phyloP scores from a whole-genome alignment of 169 alveolate genomes.

The Plasmodium gonderi region DNA sequence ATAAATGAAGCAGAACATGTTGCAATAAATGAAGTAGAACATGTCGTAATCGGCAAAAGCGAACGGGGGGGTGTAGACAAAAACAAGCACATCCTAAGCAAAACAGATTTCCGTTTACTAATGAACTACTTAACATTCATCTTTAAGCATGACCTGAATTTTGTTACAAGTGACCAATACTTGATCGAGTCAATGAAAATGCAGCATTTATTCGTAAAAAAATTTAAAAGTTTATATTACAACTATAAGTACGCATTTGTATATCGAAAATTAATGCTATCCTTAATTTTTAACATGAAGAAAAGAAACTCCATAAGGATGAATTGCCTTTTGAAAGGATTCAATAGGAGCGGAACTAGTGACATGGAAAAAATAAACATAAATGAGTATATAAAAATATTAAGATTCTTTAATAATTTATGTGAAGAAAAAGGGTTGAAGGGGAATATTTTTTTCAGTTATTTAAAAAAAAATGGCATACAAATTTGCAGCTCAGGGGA shows the following conservation, averaged over 20 bases:
- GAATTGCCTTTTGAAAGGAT: background rate
- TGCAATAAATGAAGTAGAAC: too few relatives aligned
- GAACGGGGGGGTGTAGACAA: too few relatives aligned
- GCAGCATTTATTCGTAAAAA: slow-evolving; percentile 46
- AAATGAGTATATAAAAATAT: slow-evolving; percentile 12
- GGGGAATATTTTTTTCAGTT: slow-evolving; percentile 20
- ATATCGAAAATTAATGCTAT: slow-evolving; percentile 34
- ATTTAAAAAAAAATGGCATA: slow-evolving; percentile 31
- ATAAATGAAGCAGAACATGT: too few relatives aligned
- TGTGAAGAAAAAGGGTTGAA: slow-evolving; percentile 3
- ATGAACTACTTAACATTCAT: slow-evolving; percentile 18
- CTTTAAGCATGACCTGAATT: slow-evolving; percentile 32
- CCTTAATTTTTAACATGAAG: slow-evolving; percentile 38
- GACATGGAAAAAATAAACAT: background rate
- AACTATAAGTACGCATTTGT: slow-evolving; percentile 50
- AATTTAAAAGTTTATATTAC: slow-evolving; percentile 47
- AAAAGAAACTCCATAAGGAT: slow-evolving; percentile 5
- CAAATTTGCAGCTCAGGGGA: background rate
- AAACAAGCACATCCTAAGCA: slow-evolving; percentile 8
- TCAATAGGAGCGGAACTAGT: background rate
- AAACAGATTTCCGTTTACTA: slow-evolving; percentile 10
- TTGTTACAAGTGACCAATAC: slow-evolving; percentile 14
- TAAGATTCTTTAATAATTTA: slow-evolving; percentile 9
- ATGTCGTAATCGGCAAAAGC: too few relatives aligned
- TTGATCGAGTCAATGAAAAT: slow-evolving; percentile 6